phyloP scores from a whole-genome alignment of 176 grass and related monocot genomes.

The Aegilops tauschii region DNA sequence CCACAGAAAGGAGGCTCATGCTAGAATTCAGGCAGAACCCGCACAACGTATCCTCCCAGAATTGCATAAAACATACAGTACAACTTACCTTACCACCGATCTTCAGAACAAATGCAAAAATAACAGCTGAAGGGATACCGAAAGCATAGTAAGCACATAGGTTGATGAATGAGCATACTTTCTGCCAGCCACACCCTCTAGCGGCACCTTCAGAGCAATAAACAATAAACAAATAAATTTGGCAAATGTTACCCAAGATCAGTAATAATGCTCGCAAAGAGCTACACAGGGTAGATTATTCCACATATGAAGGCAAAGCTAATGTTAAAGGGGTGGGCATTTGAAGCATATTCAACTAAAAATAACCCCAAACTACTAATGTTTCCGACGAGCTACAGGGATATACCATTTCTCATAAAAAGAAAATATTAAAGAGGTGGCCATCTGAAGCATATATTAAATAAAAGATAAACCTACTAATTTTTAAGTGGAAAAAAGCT shows the following conservation, averaged over 20 bases:
- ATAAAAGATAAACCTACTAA: not conserved
- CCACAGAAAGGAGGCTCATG: not conserved
- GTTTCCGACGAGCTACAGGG: not conserved
- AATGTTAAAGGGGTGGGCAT: not conserved
- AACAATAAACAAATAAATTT: not conserved
- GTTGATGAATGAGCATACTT: conserved; percentile 82
- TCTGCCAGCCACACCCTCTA: conserved; percentile 89
- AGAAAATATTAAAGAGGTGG: not conserved
- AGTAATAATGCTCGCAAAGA: not conserved
- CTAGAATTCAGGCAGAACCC: not conserved
- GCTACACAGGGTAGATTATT: not conserved
- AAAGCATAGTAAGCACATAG: conserved; percentile 80
- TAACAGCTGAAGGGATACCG: conserved; percentile 70
- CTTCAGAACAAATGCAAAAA: conserved; percentile 75
- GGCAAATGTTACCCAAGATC: not conserved
- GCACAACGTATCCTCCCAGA: not conserved
- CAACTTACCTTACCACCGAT: conserved; percentile 65
- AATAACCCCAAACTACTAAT: not conserved
- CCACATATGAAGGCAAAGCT: not conserved
- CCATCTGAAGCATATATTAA: not conserved
- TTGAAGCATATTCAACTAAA: not conserved
- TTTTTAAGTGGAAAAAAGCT: not conserved
- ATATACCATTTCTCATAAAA: not conserved
- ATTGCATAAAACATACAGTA: conserved; percentile 7
- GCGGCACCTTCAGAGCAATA: conserved; percentile 57